Percentiles rank a stretch among this genome's conserved stretches.
Conservation (phyloP, 805 yeast genomes). For the Ogataea siamensis region DNA sequence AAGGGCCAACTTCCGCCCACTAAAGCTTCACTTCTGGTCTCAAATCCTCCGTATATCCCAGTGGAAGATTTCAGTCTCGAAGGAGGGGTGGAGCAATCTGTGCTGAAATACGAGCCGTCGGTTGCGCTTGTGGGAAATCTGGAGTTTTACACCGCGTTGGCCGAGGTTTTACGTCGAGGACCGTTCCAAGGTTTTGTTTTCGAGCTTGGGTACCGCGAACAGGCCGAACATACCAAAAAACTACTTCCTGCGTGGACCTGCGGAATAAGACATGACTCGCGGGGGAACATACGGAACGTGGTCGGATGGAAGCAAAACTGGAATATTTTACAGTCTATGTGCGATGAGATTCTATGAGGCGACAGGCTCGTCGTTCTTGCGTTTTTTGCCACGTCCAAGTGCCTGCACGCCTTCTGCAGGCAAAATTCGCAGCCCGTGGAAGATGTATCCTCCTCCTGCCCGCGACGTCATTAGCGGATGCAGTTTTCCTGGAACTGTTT, state of each 20-base stretch:
- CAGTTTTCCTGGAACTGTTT: conserved; percentile 88
- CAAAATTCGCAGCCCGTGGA: conserved; percentile 74
- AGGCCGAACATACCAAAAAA: conserved; percentile 38
- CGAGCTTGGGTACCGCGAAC: conserved; percentile 68
- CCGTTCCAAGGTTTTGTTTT: conserved; percentile 61
- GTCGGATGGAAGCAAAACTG: conserved; percentile 50
- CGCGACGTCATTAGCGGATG: conserved; percentile 95
- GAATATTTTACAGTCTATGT: conserved; percentile 13
- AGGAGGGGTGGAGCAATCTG: conserved; percentile 60
- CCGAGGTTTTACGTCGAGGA: conserved; percentile 39
- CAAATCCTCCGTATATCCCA: conserved; percentile 94
- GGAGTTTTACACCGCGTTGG: conserved; percentile 64
- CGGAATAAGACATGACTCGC: conserved; percentile 50
- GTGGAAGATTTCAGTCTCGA: conserved; percentile 37
- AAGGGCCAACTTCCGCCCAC: conserved; percentile 4
- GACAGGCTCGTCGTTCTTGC: conserved; percentile 26
- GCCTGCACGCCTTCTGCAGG: conserved; percentile 66
- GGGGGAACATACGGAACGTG: conserved; percentile 55
- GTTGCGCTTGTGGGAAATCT: conserved; percentile 76
- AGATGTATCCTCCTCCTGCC: conserved; percentile 87
- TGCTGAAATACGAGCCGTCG: conserved; percentile 67
- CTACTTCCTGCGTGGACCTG: conserved; percentile 38
- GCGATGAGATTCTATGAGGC: conserved; percentile 17
- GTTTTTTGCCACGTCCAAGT: conserved; percentile 62
- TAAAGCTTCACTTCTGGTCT: conserved; percentile 52